Percentiles rank a stretch among this genome's conserved stretches.
These are phyloP conservation scores for Oryza glaberrima DNA, from an alignment of 176 grass and related monocot species.

Conservation along the genomic window DNA sequence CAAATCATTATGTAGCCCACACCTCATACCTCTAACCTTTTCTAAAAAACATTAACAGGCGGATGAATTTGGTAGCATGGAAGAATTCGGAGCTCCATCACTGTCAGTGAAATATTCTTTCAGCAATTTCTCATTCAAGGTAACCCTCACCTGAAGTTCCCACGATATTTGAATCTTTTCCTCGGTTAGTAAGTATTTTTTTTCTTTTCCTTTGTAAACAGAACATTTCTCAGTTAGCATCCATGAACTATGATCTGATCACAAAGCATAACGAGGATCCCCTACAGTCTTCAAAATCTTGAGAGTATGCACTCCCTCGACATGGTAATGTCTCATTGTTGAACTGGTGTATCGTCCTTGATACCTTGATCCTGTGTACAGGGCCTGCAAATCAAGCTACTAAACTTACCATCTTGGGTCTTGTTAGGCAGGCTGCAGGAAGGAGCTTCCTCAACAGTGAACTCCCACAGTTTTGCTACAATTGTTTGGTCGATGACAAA, in stretches of 20 bases:
- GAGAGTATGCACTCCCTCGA: constrained; percentile 25
- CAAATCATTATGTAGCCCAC: background rate
- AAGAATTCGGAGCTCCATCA: constrained; percentile 70
- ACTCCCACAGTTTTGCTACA: background rate
- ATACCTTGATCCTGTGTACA: background rate
- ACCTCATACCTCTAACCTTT: background rate
- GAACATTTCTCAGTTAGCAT: constrained; percentile 97
- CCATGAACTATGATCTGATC: constrained; percentile 94
- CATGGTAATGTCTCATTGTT: background rate
- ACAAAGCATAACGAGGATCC: constrained; percentile 69
- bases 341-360: background rate
- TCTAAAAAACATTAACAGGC: constrained; percentile 51
- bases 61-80: constrained; percentile 92
- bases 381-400: background rate
- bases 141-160: constrained; percentile 21
- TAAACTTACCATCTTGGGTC: background rate
- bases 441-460: constrained; percentile 7
- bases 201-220: constrained; percentile 31
- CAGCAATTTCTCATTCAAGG: constrained; percentile 99
- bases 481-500: background rate
- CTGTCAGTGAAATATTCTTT: constrained; percentile 86
- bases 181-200: background rate
- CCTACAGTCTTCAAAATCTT: constrained; percentile 65
- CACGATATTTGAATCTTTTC: background rate
- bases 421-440: constrained; percentile 20